Percentiles rank a stretch among this genome's conserved stretches.
Evolutionary conservation across 345 rosid species (phyloP).

Genomic region (sweet orange (Citrus sinensis)): DVS_A1.0 CM039164.1:22135001-22135500

Average conservation of each 20-base stretch:
- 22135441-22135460: neutral
- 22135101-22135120: neutral
- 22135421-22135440: neutral
- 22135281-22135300: too few species aligned
- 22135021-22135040: neutral
- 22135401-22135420: neutral
- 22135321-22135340: too few species aligned
- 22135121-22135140: neutral
- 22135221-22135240: too few species aligned
- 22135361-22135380: too few species aligned
- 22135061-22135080: neutral
- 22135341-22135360: too few species aligned
- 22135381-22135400: too few species aligned
- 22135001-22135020: neutral
- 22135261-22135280: too few species aligned
- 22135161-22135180: neutral
- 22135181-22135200: too few species aligned
- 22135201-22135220: too few species aligned
- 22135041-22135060: neutral
- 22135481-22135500: neutral
- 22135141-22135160: neutral
- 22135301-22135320: too few species aligned
- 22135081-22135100: neutral
- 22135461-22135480: too few species aligned
- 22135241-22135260: too few species aligned